phyloP scores from a whole-genome alignment of 2,329 filamentous ascomycete genomes.

The Iodosphaeria phyllophila region DNA sequence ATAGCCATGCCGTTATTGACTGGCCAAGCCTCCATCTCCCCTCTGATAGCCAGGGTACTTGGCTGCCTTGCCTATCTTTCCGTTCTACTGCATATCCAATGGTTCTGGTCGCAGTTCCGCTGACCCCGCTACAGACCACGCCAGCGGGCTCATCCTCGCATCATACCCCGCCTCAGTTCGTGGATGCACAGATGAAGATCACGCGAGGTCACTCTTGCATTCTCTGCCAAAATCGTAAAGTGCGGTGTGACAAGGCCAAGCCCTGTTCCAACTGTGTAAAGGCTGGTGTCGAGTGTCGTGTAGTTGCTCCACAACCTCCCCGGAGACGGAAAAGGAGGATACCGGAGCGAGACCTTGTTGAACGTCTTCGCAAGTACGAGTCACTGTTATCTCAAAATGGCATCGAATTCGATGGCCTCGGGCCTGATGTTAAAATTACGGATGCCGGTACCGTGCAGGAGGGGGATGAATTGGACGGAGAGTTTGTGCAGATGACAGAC shows the following conservation, averaged over 20 bases:
- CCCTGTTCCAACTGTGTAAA: slow-evolving; percentile 54
- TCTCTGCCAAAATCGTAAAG: slow-evolving; percentile 58
- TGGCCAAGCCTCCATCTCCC: too few species aligned
- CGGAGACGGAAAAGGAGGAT: slow-evolving; percentile 42
- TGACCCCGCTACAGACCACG: too few species aligned
- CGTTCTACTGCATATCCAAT: too few species aligned
- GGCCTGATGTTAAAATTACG: slow-evolving; percentile 25
- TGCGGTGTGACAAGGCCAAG: slow-evolving; percentile 55
- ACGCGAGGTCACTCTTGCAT: slow-evolving; percentile 47
- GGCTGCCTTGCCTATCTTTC: too few species aligned
- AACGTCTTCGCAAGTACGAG: slow-evolving; percentile 53
- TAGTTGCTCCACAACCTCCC: slow-evolving; percentile 36
- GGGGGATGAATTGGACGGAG: slow-evolving; percentile 35
- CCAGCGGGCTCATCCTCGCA: slow-evolving; percentile 2
- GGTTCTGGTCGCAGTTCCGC: too few species aligned
- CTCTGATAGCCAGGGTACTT: too few species aligned
- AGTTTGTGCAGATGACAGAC: slow-evolving; percentile 30
- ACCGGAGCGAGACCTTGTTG: slow-evolving; percentile 50
- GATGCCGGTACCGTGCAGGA: slow-evolving; percentile 24
- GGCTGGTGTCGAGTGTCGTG: slow-evolving; percentile 40
- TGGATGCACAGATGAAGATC: slow-evolving; percentile 24
- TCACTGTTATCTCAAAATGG: slow-evolving; percentile 43
- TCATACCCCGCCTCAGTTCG: slow-evolving; percentile 2
- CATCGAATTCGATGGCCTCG: slow-evolving; percentile 50
- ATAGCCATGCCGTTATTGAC: too few species aligned